Conservation (phyloP, 169 alveolate genomes). For the Cryptosporidium tyzzeri region DNA sequence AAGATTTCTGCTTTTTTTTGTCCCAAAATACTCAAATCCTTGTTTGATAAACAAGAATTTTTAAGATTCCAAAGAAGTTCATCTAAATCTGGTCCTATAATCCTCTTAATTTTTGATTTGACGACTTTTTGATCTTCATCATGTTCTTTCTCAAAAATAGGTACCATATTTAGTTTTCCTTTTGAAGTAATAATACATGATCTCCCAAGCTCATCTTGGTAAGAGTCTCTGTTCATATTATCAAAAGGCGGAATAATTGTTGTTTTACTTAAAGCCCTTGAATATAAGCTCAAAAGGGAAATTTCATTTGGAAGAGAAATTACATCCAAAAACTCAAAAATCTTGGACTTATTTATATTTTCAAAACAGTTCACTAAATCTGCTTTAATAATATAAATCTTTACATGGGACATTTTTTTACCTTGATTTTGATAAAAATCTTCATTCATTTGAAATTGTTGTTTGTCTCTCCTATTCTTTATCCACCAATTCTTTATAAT, state of each 20-base stretch:
- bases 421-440: too few relatives aligned
- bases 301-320: slow-evolving; percentile 35
- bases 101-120: neutral
- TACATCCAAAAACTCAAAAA: slow-evolving; percentile 25
- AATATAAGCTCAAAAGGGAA: slow-evolving; percentile 10
- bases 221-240: slow-evolving; percentile 7
- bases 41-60: neutral
- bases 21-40: slow-evolving; percentile 35
- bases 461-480: neutral
- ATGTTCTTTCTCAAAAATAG: slow-evolving; percentile 13
- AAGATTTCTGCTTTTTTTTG: slow-evolving; percentile 34
- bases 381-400: slow-evolving; percentile 49
- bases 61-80: neutral
- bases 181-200: slow-evolving; percentile 17
- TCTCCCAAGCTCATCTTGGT: slow-evolving; percentile 36
- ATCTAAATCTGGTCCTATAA: neutral
- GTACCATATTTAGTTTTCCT: slow-evolving; percentile 54
- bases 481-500: slow-evolving; percentile 54
- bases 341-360: slow-evolving; percentile 30
- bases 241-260: slow-evolving; percentile 54
- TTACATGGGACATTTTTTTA: neutral
- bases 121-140: neutral
- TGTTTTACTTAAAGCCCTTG: slow-evolving; percentile 28
- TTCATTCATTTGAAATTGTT: neutral
- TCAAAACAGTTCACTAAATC: slow-evolving; percentile 58